These are phyloP conservation scores for Arthroderma sp. DNA, from an alignment of 2,329 filamentous ascomycete genomes.

Conservation along the genomic window DNA sequence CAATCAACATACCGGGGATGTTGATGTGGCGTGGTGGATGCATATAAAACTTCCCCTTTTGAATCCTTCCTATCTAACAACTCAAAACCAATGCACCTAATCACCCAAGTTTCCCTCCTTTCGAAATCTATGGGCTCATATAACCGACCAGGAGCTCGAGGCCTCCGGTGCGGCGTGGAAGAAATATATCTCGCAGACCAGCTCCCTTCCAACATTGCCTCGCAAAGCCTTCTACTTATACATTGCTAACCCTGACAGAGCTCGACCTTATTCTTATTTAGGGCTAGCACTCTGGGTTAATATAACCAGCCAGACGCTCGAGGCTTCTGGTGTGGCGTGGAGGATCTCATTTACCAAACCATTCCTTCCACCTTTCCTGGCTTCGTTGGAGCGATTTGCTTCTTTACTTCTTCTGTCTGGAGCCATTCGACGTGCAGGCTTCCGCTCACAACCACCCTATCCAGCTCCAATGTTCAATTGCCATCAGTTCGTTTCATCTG, in stretches of 20 bases:
- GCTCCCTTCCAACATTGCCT: background rate
- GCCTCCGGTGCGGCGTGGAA: background rate
- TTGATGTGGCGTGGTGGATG: constrained; percentile 2
- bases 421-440: background rate
- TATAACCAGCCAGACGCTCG: constrained; percentile 1
- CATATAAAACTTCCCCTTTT: background rate
- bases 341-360: background rate
- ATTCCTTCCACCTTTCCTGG: background rate
- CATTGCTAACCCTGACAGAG: no score
- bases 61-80: background rate
- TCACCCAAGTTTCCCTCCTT: background rate
- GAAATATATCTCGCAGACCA: background rate
- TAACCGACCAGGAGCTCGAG: constrained; percentile 2
- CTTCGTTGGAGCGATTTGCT: no score
- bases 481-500: background rate
- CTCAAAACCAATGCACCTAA: background rate
- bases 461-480: no score
- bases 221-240: background rate
- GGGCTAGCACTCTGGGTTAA: background rate
- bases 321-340: background rate
- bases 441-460: no score
- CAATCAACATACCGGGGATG: background rate
- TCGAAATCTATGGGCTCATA: background rate
- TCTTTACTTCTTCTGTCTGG: background rate
- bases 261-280: no score